Percentiles rank a stretch among this genome's conserved stretches.
These are phyloP conservation scores for Ustilago vetiveriae DNA, from an alignment of 1,284 basidiomycete genomes.

Conservation along the genomic window DNA sequence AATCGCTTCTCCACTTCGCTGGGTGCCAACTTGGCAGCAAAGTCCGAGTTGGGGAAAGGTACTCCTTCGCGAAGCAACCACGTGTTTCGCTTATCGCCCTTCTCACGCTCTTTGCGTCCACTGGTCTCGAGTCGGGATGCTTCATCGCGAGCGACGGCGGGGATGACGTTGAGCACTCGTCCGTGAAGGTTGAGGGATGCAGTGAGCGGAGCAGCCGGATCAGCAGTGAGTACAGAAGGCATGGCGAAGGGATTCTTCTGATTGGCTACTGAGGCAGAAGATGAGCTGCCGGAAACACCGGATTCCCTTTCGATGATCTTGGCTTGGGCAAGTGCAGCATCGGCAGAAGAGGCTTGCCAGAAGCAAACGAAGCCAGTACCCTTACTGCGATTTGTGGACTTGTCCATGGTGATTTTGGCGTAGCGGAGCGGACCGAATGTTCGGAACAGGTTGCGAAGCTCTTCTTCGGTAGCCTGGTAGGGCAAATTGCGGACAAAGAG, in stretches of 20 bases:
- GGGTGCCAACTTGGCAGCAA: slow-evolving; percentile 41
- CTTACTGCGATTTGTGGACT: slow-evolving; percentile 81
- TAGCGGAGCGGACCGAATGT: slow-evolving; percentile 92
- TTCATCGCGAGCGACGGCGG: slow-evolving; percentile 88
- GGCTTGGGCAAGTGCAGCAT: slow-evolving; percentile 83
- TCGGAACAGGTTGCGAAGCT: slow-evolving; percentile 63
- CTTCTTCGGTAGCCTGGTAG: slow-evolving; percentile 75
- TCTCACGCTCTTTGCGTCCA: slow-evolving; percentile 79
- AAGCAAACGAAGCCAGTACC: slow-evolving; percentile 98
- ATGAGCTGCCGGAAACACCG: slow-evolving; percentile 14
- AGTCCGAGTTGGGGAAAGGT: slow-evolving; percentile 58
- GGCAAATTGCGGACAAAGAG: slow-evolving; percentile 94
- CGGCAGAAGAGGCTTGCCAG: slow-evolving; percentile 91
- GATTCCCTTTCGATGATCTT: slow-evolving; percentile 59
- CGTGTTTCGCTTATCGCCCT: slow-evolving; percentile 93
- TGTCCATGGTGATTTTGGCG: slow-evolving; percentile 89
- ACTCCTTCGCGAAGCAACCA: slow-evolving; percentile 89
- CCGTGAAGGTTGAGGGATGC: slow-evolving; percentile 88
- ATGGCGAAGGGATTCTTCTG: slow-evolving; percentile 61
- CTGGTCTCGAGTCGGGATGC: slow-evolving; percentile 87
- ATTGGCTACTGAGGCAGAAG: slow-evolving; percentile 15
- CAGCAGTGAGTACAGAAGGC: slow-evolving; percentile 75
- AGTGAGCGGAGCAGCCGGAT: slow-evolving; percentile 87
- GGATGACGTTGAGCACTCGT: slow-evolving; percentile 86
- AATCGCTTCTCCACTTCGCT: slow-evolving; percentile 59